Evolutionary conservation across 306 rosid species (phyloP).

Genomic region (Ormosia emarginata): DNA sequence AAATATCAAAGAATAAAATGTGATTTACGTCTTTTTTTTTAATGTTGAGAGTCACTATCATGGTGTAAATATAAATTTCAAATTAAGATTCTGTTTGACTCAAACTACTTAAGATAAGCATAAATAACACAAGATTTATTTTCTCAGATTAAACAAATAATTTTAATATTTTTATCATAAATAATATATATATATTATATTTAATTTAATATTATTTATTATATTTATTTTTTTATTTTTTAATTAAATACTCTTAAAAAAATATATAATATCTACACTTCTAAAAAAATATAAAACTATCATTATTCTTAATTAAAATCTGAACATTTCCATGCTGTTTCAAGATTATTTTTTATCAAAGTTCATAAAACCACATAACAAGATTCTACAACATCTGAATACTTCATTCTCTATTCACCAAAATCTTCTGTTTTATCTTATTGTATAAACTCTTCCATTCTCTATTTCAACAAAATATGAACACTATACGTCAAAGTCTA

Average conservation of each 20-base stretch:
- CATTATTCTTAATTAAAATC: too few species aligned
- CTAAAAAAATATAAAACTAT: too few species aligned
- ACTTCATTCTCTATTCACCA: neutral
- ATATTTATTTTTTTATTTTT: too few species aligned
- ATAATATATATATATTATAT: too few species aligned
- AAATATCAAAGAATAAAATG: neutral
- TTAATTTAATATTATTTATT: too few species aligned
- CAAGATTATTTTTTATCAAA: neutral
- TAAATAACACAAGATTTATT: too few species aligned
- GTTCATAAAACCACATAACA: neutral
- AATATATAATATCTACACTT: too few species aligned
- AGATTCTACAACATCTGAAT: slow-evolving; percentile 8
- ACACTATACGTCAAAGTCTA: slow-evolving; percentile 2
- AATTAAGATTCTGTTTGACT: neutral
- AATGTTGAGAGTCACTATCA: neutral
- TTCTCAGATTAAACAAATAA: too few species aligned
- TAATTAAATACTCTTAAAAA: too few species aligned
- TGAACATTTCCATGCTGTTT: neutral
- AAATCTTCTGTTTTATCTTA: neutral
- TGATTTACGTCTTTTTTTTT: neutral
- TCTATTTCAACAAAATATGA: neutral
- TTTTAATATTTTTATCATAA: too few species aligned
- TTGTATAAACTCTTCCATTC: neutral
- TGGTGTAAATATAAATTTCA: neutral
- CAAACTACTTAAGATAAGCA: neutral